A percentile compares a stretch with the other conserved stretches of the same genome.
Evolutionary conservation across 805 yeast species (phyloP).

Genomic region (Ogataea ramenticola): DNA sequence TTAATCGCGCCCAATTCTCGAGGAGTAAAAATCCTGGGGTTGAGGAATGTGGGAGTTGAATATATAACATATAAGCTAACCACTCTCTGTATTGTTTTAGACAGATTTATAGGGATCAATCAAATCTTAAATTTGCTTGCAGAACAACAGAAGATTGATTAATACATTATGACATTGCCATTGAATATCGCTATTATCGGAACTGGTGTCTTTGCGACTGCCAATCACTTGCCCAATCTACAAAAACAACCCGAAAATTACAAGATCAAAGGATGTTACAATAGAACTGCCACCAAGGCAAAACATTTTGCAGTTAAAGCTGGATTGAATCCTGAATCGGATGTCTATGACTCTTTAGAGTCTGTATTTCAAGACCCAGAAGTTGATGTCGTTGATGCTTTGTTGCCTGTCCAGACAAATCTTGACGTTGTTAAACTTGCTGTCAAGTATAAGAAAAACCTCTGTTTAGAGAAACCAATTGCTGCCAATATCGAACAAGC

Average conservation of each 20-base stretch:
- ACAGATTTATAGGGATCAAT: too few species aligned
- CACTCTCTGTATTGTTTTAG: too few species aligned
- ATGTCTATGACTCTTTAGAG: conserved; percentile 56
- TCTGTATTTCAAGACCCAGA: conserved; percentile 57
- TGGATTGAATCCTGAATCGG: conserved; percentile 31
- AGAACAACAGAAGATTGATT: not conserved
- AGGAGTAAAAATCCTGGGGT: too few species aligned
- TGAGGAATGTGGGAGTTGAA: too few species aligned
- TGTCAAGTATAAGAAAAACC: conserved; percentile 66
- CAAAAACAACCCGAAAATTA: conserved; percentile 43
- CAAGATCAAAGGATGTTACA: conserved; percentile 63
- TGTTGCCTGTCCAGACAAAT: conserved; percentile 84
- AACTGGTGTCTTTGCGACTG: conserved; percentile 85
- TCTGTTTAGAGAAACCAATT: conserved; percentile 84
- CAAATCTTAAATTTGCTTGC: too few species aligned
- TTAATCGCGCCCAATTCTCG: too few species aligned
- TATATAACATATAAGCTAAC: too few species aligned
- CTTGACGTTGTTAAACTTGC: conserved; percentile 63
- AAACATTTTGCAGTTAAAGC: conserved; percentile 66
- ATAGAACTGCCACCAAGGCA: conserved; percentile 82
- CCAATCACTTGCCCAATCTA: conserved; percentile 72
- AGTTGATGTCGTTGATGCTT: conserved; percentile 74
- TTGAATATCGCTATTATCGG: conserved; percentile 64
- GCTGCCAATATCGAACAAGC: conserved; percentile 84
- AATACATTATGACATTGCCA: conserved; percentile 6